These are phyloP conservation scores for Cryptosporidium sp. DNA, from an alignment of 169 alveolate genomes.

Conservation along the genomic window DNA sequence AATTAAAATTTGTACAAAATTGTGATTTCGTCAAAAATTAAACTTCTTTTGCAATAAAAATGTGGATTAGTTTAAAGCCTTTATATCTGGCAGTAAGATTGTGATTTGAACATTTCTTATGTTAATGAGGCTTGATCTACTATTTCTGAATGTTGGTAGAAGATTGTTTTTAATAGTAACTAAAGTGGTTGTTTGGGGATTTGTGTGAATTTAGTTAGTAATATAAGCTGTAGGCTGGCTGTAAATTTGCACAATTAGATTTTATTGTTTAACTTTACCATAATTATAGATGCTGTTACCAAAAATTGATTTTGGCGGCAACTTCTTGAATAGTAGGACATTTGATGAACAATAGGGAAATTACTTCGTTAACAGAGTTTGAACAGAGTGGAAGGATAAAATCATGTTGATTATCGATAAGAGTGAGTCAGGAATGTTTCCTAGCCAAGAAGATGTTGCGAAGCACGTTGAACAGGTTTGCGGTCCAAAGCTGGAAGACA, in stretches of 20 bases:
- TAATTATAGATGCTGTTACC: too few relatives aligned
- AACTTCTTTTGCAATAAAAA: too few relatives aligned
- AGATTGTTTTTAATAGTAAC: neutral
- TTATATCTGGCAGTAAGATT: too few relatives aligned
- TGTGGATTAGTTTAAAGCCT: neutral
- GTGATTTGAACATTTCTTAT: too few relatives aligned
- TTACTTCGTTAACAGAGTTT: neutral
- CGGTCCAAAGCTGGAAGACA: slow-evolving; percentile 32
- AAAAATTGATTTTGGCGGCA: neutral
- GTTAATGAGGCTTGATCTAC: too few relatives aligned
- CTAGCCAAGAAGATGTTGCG: slow-evolving; percentile 1
- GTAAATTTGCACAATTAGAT: neutral
- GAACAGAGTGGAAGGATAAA: neutral
- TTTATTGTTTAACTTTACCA: neutral
- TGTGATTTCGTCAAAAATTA: neutral
- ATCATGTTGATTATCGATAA: slow-evolving; percentile 4
- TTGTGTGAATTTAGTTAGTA: neutral
- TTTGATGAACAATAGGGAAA: neutral
- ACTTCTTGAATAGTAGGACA: neutral
- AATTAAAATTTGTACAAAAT: neutral
- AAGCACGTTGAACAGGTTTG: slow-evolving; percentile 16
- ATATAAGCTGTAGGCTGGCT: neutral
- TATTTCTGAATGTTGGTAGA: neutral
- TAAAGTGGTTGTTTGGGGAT: neutral
- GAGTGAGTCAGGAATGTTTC: neutral